phyloP scores from a whole-genome alignment of 2,329 filamentous ascomycete genomes.

The Phialophora chinensis region DNA sequence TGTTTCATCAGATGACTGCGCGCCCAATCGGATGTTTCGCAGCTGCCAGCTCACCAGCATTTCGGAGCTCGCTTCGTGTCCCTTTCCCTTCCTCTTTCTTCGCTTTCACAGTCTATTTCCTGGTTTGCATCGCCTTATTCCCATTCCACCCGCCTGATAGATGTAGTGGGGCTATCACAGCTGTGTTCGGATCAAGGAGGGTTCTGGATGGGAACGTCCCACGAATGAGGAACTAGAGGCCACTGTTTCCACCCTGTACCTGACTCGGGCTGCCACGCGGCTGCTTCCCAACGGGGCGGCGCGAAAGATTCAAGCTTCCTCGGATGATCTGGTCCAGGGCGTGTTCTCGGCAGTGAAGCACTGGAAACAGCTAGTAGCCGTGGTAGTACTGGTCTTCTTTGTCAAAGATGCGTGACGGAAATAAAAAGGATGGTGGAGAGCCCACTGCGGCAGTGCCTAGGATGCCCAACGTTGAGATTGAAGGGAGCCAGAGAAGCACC shows the following conservation, averaged over 20 bases:
- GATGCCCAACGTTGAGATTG: slow-evolving; percentile 6
- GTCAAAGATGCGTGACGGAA: slow-evolving; percentile 10
- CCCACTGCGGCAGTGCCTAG: background rate
- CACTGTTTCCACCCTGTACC: slow-evolving; percentile 1
- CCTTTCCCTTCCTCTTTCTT: slow-evolving; percentile 11
- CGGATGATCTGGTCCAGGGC: slow-evolving; percentile 21
- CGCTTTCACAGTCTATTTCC: slow-evolving; percentile 5
- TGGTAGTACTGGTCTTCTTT: slow-evolving; percentile 10
- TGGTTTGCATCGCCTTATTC: slow-evolving; percentile 3
- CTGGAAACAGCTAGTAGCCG: slow-evolving; percentile 22
- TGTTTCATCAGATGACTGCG: slow-evolving; percentile 28
- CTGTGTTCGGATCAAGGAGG: slow-evolving; percentile 28
- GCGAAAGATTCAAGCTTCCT: slow-evolving; percentile 17
- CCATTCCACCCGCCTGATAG: slow-evolving; percentile 2
- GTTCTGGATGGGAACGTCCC: background rate
- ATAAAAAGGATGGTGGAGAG: slow-evolving; percentile 13
- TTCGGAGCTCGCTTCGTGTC: slow-evolving; percentile 19
- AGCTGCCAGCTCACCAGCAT: slow-evolving; percentile 12
- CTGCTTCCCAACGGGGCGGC: slow-evolving; percentile 21
- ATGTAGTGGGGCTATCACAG: slow-evolving; percentile 12
- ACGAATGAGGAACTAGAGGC: slow-evolving; percentile 21
- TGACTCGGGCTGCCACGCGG: slow-evolving; percentile 23
- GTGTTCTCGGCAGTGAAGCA: slow-evolving; percentile 13
- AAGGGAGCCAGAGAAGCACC: slow-evolving; percentile 11
- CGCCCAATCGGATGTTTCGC: slow-evolving; percentile 27